Percentiles rank a stretch among this genome's conserved stretches.
Evolutionary conservation across 768 basidiomycete genomes (phyloP).

Genomic region (Cystofilobasidium ferigula): DNA sequence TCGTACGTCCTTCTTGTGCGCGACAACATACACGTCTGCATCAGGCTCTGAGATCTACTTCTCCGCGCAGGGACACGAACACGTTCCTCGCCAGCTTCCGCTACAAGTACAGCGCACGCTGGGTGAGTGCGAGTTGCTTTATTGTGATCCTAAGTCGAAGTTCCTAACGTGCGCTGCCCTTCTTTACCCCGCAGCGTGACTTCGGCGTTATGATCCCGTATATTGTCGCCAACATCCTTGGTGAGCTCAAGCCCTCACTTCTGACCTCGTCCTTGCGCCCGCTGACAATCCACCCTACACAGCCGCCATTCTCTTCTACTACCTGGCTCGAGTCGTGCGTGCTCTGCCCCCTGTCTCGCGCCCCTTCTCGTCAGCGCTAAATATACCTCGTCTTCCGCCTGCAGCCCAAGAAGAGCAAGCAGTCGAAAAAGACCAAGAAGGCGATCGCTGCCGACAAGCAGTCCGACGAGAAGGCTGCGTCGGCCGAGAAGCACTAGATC

Average conservation of each 20-base stretch:
- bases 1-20: too few relatives aligned
- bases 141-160: not conserved
- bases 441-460: not conserved
- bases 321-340: not conserved
- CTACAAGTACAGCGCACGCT: not conserved
- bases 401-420: too few relatives aligned
- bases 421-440: slow-evolving; percentile 4
- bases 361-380: slow-evolving; percentile 26
- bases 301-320: not conserved
- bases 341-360: not conserved
- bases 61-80: not conserved
- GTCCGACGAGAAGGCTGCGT: not conserved
- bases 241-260: not conserved
- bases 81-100: not conserved
- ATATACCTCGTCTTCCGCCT: slow-evolving; percentile 22
- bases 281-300: not conserved
- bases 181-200: not conserved
- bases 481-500: slow-evolving; percentile 5
- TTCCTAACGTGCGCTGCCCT: not conserved
- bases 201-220: not conserved
- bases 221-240: slow-evolving; percentile 2
- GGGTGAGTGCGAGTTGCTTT: slow-evolving; percentile 4
- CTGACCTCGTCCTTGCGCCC: not conserved
- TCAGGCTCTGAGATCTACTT: too few relatives aligned
- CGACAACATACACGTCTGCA: too few relatives aligned